These are phyloP conservation scores for Batrachochytrium dendrobatidis DNA, from an alignment of 371 early-diverging fungal genomes.

Conservation along the genomic window DNA sequence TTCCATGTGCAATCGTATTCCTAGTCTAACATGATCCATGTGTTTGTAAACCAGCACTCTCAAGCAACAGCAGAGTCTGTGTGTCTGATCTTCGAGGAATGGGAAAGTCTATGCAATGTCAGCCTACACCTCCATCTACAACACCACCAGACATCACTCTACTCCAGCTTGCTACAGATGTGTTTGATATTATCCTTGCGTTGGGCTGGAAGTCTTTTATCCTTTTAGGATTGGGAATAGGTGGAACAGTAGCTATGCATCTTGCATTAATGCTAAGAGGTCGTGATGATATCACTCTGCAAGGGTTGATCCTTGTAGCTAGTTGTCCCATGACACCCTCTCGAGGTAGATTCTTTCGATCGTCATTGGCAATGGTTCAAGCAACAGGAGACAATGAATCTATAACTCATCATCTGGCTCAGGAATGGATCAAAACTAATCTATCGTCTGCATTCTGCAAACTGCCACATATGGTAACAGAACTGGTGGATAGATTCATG, in stretches of 20 bases:
- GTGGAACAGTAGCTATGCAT: conserved; percentile 23
- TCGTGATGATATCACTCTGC: conserved; percentile 11
- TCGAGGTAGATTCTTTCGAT: not conserved
- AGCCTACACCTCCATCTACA: conserved; percentile 6
- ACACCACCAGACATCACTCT: conserved; percentile 12
- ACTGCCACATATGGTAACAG: too few relatives aligned
- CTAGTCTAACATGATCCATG: too few relatives aligned
- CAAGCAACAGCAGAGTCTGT: too few relatives aligned
- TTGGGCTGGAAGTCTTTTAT: conserved; percentile 8
- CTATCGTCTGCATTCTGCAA: not conserved
- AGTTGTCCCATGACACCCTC: not conserved
- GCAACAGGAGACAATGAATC: not conserved
- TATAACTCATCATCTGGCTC: not conserved
- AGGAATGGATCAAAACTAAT: not conserved
- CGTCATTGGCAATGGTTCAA: too few relatives aligned
- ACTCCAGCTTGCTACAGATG: conserved; percentile 22
- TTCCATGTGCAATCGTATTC: too few relatives aligned
- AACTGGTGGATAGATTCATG: not conserved
- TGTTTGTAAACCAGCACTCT: too few relatives aligned
- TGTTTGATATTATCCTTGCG: conserved; percentile 10
- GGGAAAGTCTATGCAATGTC: conserved; percentile 5
- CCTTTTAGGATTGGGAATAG: conserved; percentile 18
- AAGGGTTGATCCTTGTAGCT: not conserved
- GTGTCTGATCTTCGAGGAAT: too few relatives aligned
- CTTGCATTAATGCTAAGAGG: conserved; percentile 17